Base-by-base conservation (phyloP, 306 rosid species). In the Glycyrrhiza uralensis region DNA sequence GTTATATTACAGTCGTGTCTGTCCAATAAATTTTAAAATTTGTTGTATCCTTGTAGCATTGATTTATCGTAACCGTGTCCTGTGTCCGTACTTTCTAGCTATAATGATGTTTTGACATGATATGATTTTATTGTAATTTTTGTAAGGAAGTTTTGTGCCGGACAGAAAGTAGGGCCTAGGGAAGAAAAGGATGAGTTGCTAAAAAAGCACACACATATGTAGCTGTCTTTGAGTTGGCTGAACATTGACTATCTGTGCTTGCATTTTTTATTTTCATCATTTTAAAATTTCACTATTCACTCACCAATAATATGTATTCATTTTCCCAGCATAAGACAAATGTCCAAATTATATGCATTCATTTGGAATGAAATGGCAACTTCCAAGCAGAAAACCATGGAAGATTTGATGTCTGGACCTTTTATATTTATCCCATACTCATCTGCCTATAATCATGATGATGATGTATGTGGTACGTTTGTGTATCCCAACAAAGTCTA, bases 331-430 rank as follows among this genome's bases (percentile, higher is more conserved):
- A 68, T 87, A 51, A 66, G 79, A 14, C 97, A 93, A 79, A 91
- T 93, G 97, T 86, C 91, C 81, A 85, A 79, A 61, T 82, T 93
- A 17, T 93, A 91, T 79, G 38, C 89, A 2, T 87, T 86, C 80
- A 61, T 93, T 71, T 89, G 97, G 96, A 89, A 79, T 78, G 94
- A 91, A 85, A 82, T 84, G 87, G 83, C 86, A 65, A 17, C 83
- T 66, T 85, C 94, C 73, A 87, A 78, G 81, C 79, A 84, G 80
- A 81, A 81, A 75, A 80, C 79, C 35, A 51, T 77, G 52, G 89
- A 86, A 85, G 87, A 85, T 65, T 82, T 89, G 44, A 64, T 44
- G 75, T 86, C 90, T 15, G 91, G 88, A 52, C 87, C 96, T 52
- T 91, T 83, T 47, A 85, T 93, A 76, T 93, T 93, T 82, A 80